Conservation (phyloP, 805 yeast genomes). For the Pichia rugopelliculosa region DNA sequence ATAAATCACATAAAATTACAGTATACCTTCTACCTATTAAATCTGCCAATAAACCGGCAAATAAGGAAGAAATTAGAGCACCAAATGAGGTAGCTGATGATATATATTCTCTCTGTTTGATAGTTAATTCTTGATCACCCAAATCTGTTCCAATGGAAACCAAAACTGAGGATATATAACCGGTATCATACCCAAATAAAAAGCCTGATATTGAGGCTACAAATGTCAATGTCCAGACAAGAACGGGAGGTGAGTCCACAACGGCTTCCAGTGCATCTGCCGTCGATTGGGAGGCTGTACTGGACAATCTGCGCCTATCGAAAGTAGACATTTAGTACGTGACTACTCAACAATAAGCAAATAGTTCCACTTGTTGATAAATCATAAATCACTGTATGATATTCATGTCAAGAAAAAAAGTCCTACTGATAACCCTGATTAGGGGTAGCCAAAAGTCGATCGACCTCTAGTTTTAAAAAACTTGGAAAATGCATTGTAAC, state of each 20-base stretch:
- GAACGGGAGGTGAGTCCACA: background rate
- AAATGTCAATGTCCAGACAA: slow-evolving; percentile 5
- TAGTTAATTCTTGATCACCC: slow-evolving; percentile 44
- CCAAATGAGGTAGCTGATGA: slow-evolving; percentile 52
- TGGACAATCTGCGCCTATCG: background rate
- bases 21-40: slow-evolving; percentile 40
- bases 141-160: slow-evolving; percentile 46
- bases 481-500: too few relatives aligned
- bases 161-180: slow-evolving; percentile 50
- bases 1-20: slow-evolving; percentile 38
- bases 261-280: background rate
- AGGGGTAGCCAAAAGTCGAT: too few relatives aligned
- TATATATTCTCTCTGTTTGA: slow-evolving; percentile 67
- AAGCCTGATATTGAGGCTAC: slow-evolving; percentile 46
- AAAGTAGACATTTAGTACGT: background rate
- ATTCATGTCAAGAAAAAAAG: too few relatives aligned
- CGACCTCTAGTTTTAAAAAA: too few relatives aligned
- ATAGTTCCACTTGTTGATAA: too few relatives aligned
- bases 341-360: too few relatives aligned
- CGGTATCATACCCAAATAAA: slow-evolving; percentile 58
- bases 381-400: too few relatives aligned
- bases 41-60: slow-evolving; percentile 45
- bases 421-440: too few relatives aligned
- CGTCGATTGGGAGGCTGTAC: slow-evolving; percentile 1
- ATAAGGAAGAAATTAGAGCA: slow-evolving; percentile 42